These are phyloP conservation scores for Achaetomium macrosporum DNA, from an alignment of 2,329 filamentous ascomycete species.

Conservation along the genomic window DNA sequence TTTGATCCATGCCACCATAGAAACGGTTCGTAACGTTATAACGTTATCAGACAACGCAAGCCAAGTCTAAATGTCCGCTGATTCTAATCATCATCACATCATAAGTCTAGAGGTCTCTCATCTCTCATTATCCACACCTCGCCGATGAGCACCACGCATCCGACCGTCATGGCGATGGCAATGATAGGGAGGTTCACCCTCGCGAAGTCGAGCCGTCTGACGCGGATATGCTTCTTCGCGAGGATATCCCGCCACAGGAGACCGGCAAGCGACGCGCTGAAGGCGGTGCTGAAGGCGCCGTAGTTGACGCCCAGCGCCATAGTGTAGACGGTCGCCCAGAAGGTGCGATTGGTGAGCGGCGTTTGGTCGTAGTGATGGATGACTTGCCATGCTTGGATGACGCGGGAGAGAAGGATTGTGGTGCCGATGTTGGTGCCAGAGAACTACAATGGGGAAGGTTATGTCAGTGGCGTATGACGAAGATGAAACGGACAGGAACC, in stretches of 20 bases:
- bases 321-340: constrained; percentile 68
- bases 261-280: constrained; percentile 66
- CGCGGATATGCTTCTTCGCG: constrained; percentile 59
- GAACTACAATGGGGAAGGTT: constrained; percentile 45
- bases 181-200: constrained; percentile 66
- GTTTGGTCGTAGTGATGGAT: constrained; percentile 46
- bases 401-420: constrained; percentile 64
- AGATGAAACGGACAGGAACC: constrained; percentile 30
- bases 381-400: constrained; percentile 61
- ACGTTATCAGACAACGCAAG: no score
- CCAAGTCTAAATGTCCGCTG: no score
- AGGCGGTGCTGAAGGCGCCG: constrained; percentile 66
- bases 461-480: background rate
- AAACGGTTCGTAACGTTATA: no score
- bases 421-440: constrained; percentile 73
- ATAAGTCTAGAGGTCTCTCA: constrained; percentile 3
- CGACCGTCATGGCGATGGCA: constrained; percentile 60
- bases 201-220: constrained; percentile 59
- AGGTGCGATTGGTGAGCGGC: constrained; percentile 57
- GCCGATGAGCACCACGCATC: constrained; percentile 54
- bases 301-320: constrained; percentile 73
- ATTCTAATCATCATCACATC: background rate
- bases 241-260: constrained; percentile 69
- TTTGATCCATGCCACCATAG: no score
- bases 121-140: constrained; percentile 56